Evolutionary conservation across 805 yeast genomes (phyloP).

Genomic region (Diddensiella transvaalensis): DNA sequence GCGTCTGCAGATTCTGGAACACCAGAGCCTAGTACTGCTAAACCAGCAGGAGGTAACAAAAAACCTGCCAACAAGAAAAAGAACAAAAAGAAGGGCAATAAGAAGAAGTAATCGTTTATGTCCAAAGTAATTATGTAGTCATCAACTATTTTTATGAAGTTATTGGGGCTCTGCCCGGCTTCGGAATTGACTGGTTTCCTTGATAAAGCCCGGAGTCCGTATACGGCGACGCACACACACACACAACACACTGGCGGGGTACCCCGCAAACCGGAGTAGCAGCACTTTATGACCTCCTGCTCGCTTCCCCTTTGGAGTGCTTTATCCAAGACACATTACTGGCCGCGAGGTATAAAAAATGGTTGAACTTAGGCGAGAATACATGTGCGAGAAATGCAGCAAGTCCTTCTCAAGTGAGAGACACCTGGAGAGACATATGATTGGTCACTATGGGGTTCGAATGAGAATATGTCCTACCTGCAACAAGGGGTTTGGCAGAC

Average conservation of each 20-base stretch:
- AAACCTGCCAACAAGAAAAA: slow-evolving; percentile 1
- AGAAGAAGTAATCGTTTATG: slow-evolving; percentile 16
- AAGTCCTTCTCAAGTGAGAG: neutral
- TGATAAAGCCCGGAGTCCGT: no score
- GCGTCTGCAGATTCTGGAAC: neutral
- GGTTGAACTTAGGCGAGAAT: neutral
- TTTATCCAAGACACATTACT: no score
- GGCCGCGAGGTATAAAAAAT: no score
- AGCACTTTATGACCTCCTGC: no score
- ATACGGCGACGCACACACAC: no score
- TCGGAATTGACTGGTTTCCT: no score
- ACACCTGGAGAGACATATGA: slow-evolving; percentile 6
- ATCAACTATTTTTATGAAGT: no score
- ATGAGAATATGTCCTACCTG: slow-evolving; percentile 5
- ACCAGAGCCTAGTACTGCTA: slow-evolving; percentile 14
- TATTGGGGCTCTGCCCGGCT: no score
- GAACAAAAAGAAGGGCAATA: slow-evolving; percentile 23
- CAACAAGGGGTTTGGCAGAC: slow-evolving; percentile 7
- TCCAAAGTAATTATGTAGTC: neutral
- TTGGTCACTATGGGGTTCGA: neutral
- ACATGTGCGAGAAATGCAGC: neutral
- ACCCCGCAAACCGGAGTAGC: no score
- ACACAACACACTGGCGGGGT: no score
- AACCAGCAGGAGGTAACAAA: neutral
- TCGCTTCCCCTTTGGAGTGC: no score